Evolutionary conservation across 768 basidiomycete genomes (phyloP).

Genomic region (Lactarius sanguifluus): DNA sequence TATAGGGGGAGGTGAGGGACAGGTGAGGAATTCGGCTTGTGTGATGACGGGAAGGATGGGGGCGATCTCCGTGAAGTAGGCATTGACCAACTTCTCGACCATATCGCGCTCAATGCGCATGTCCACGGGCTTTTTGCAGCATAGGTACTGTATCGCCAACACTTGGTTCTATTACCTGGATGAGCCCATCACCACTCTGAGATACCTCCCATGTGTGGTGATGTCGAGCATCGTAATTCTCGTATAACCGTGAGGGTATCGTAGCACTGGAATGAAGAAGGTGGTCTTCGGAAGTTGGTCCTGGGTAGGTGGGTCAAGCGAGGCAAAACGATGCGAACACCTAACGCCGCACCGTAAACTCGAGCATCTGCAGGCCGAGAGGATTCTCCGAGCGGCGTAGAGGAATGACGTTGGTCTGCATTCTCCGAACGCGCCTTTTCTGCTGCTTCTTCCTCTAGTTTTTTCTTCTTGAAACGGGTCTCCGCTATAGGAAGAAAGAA

Average conservation of each 20-base stretch:
- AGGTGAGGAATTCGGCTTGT: slow-evolving; percentile 81
- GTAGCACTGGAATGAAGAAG: slow-evolving; percentile 87
- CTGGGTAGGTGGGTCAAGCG: slow-evolving; percentile 40
- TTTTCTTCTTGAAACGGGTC: slow-evolving; percentile 98
- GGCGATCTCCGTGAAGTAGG: slow-evolving; percentile 86
- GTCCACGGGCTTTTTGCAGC: slow-evolving; percentile 66
- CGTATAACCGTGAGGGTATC: slow-evolving; percentile 82
- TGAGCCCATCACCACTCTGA: slow-evolving; percentile 82
- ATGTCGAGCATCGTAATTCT: slow-evolving; percentile 84
- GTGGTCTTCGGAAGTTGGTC: slow-evolving; percentile 85
- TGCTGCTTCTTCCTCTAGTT: slow-evolving; percentile 65
- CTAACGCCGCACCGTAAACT: slow-evolving; percentile 46
- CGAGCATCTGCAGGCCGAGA: slow-evolving; percentile 55
- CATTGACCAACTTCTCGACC: slow-evolving; percentile 82
- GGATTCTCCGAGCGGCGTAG: slow-evolving; percentile 49
- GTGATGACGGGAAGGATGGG: slow-evolving; percentile 90
- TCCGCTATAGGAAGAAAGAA: slow-evolving; percentile 99
- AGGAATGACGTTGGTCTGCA: slow-evolving; percentile 39
- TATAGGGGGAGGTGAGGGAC: slow-evolving; percentile 69
- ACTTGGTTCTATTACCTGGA: slow-evolving; percentile 69
- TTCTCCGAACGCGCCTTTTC: slow-evolving; percentile 39
- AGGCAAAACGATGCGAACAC: slow-evolving; percentile 1
- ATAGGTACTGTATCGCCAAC: slow-evolving; percentile 53
- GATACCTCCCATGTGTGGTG: slow-evolving; percentile 87
- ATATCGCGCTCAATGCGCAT: slow-evolving; percentile 74